A percentile compares a stretch with the other conserved stretches of the same genome.
Conservation (phyloP, 2,329 filamentous ascomycete species). For the Pochonia chlamydosporia region DNA sequence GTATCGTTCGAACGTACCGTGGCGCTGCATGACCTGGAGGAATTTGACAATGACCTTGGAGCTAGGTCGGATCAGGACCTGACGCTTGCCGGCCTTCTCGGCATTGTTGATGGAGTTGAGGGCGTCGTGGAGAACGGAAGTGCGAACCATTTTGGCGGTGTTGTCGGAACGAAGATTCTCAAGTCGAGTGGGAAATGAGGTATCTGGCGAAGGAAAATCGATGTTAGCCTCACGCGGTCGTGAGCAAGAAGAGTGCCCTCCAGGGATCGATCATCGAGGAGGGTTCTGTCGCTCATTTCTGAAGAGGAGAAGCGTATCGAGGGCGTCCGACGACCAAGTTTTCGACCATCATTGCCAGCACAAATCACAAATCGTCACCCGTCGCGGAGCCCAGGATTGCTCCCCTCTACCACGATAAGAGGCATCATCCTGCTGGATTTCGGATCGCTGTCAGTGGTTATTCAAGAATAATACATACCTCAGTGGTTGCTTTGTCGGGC, state of each 20-base stretch:
- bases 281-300: conserved; percentile 67
- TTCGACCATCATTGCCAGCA: background rate
- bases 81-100: conserved; percentile 99
- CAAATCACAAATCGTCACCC: conserved; percentile 13
- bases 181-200: conserved; percentile 62
- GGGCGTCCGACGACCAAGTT: conserved; percentile 10
- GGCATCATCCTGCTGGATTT: conserved; percentile 33
- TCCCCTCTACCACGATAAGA: conserved; percentile 52
- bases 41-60: conserved; percentile 99
- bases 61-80: conserved; percentile 94
- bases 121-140: conserved; percentile 98
- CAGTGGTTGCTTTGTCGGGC: conserved; percentile 13
- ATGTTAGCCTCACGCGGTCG: conserved; percentile 59
- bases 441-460: conserved; percentile 22
- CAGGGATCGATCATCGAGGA: conserved; percentile 38
- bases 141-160: conserved; percentile 94
- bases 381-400: conserved; percentile 45
- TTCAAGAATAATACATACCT: conserved; percentile 37
- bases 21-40: conserved; percentile 97
- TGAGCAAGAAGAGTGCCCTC: conserved; percentile 68
- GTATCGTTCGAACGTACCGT: conserved; percentile 65
- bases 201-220: conserved; percentile 45
- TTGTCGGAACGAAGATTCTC: conserved; percentile 64
- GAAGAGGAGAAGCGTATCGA: conserved; percentile 60
- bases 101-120: conserved; percentile 99